Evolutionary conservation across 495 filamentous ascomycete species (phyloP).

Genomic region (Xylaria flabelliformis): DNA sequence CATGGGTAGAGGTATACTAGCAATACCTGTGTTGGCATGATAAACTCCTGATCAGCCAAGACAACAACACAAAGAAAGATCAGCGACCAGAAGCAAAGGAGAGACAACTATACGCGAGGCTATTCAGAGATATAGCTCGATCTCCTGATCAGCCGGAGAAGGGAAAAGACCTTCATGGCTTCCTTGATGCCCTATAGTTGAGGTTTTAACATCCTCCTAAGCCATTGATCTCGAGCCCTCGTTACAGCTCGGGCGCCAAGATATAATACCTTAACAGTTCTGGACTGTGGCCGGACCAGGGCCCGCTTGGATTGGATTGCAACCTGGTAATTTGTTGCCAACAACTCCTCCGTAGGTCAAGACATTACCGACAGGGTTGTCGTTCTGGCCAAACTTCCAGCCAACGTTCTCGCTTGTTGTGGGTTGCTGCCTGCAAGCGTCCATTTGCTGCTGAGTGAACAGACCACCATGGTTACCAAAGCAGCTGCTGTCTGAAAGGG

Average conservation of each 20-base stretch:
- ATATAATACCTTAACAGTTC: neutral
- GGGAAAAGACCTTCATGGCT: no score
- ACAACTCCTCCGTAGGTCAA: neutral
- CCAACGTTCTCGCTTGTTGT: neutral
- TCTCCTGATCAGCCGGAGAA: no score
- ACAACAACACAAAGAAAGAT: no score
- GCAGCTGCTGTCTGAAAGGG: neutral
- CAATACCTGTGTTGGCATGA: no score
- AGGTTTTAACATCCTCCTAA: no score
- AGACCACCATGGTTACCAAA: neutral
- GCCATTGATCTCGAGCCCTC: no score
- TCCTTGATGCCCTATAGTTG: no score
- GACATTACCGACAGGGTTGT: neutral
- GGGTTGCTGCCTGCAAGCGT: neutral
- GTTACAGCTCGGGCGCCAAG: neutral
- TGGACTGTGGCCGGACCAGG: neutral
- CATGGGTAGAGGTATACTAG: no score
- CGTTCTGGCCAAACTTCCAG: neutral
- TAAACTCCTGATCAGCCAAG: no score
- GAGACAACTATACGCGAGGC: no score
- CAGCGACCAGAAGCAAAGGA: no score
- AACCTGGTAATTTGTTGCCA: conserved; percentile 5
- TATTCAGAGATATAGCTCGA: no score
- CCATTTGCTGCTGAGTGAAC: neutral
- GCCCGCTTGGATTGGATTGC: neutral